Evolutionary conservation across 1,284 basidiomycete genomes (phyloP), one percentile per base, ranked within the genome.

Genomic region (Pulchroboletus neoregius): DNA sequence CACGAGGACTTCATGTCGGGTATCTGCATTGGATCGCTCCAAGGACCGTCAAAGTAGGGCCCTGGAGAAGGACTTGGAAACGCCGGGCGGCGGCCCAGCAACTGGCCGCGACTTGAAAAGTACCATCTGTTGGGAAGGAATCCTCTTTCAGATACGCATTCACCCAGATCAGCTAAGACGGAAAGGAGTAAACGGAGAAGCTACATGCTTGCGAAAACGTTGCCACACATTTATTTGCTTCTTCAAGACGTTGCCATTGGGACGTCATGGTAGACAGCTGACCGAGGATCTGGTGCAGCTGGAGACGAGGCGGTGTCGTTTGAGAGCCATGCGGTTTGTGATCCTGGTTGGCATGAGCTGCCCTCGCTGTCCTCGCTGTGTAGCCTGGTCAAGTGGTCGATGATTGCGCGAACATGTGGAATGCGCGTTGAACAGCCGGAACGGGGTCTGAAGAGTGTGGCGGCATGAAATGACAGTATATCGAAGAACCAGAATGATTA

Each of bases 1-100:
- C 62, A 67, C 62, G 63, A 63, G 63, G 62, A 54, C 38, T 63
- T 65, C 66, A 65, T 65, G 60, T 67, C 65, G 65, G 63, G 60
- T 65, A 65, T 68, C 65, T 68, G 63, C 46, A 51, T 53, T 56
- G 49, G 58, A 68, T 68, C 63, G 60, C 62, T 65, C 63, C 61
- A 67, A 61, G 51, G 50, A 52, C 52, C 20, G 52, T 60, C 50
- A 39, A 53, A 50, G 51, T 48, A 61, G 56, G 53, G 56, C 46
- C 50, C 48, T 52, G 43, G 47, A 60, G 58, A 50, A 50, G 48
- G 38, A 44, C 45, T 28, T 57, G 44, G 58, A 60, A 58, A 63
- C 36, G 39, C 62, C 52, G 51, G 42, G 50, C 48, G 52, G 41
- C 58, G 49, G 46, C 39, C 49, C 43, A 57, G 51, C 13, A 58